Conservation (phyloP, 192 early-diverging fungal genomes). For the Umbelopsis ramanniana region DNA sequence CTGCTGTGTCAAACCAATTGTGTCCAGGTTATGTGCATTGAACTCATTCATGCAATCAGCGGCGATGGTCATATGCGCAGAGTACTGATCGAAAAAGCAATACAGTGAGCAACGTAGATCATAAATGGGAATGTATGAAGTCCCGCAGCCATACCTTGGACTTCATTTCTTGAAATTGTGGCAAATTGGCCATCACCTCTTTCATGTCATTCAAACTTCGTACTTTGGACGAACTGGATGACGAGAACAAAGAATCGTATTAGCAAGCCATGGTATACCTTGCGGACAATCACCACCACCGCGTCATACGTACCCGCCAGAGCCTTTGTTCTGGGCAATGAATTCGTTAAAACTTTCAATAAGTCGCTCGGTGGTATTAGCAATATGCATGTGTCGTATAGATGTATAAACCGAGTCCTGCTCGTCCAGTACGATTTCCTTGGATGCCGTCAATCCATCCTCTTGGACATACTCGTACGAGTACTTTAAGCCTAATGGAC, state of each 20-base stretch:
- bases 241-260: too few relatives aligned
- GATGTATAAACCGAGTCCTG: slow-evolving; percentile 76
- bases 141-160: slow-evolving; percentile 41
- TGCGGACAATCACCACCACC: too few relatives aligned
- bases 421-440: slow-evolving; percentile 70
- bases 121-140: background rate
- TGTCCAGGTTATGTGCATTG: slow-evolving; percentile 66
- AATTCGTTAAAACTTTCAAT: slow-evolving; percentile 79
- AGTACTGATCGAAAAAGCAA: slow-evolving; percentile 57
- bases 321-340: slow-evolving; percentile 76
- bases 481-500: slow-evolving; percentile 60
- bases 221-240: slow-evolving; percentile 20
- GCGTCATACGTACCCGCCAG: slow-evolving; percentile 29
- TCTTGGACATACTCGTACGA: slow-evolving; percentile 54
- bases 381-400: slow-evolving; percentile 83
- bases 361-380: slow-evolving; percentile 75
- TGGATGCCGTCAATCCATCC: slow-evolving; percentile 47
- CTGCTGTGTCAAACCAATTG: slow-evolving; percentile 79
- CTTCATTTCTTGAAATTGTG: slow-evolving; percentile 88
- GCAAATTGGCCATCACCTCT: slow-evolving; percentile 79
- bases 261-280: too few relatives aligned
- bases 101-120: background rate
- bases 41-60: slow-evolving; percentile 83
- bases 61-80: slow-evolving; percentile 85
- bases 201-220: slow-evolving; percentile 79